phyloP scores from a whole-genome alignment of 2,329 filamentous ascomycete genomes.

The Diaporthe batatas region DNA sequence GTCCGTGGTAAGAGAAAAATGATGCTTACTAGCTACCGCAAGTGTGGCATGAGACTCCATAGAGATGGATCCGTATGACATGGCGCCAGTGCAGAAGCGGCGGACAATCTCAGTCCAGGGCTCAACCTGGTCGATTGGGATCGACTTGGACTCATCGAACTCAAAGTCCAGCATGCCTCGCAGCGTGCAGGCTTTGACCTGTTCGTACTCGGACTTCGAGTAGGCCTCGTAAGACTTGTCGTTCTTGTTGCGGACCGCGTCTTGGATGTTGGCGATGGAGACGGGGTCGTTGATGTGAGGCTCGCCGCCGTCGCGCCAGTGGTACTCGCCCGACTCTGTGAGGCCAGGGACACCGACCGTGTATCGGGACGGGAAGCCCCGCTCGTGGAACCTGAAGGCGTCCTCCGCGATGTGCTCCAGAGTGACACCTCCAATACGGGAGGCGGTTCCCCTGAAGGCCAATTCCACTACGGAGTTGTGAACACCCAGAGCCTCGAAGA shows the following conservation, averaged over 20 bases:
- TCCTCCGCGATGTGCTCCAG: conserved; percentile 95
- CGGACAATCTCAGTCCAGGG: conserved; percentile 98
- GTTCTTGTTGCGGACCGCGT: conserved; percentile 96
- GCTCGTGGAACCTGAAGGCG: conserved; percentile 94
- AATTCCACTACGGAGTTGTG: conserved; percentile 93
- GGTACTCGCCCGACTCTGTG: conserved; percentile 94
- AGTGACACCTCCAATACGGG: conserved; percentile 92
- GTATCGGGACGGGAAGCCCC: conserved; percentile 85
- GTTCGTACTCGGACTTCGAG: conserved; percentile 91
- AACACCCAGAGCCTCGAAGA: conserved; percentile 94
- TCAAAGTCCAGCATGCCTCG: conserved; percentile 96
- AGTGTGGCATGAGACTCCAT: conserved; percentile 98
- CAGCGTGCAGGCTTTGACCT: conserved; percentile 96
- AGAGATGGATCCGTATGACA: conserved; percentile 98
- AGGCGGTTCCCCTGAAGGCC: conserved; percentile 94
- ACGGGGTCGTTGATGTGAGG: conserved; percentile 95
- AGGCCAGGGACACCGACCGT: conserved; percentile 84
- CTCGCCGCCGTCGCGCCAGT: conserved; percentile 97
- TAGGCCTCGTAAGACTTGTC: conserved; percentile 99
- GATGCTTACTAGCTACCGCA: conserved; percentile 67
- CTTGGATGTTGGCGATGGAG: conserved; percentile 96
- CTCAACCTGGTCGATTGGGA: conserved; percentile 96
- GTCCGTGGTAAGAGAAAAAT: not conserved
- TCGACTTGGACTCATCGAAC: conserved; percentile 86
- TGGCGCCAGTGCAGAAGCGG: conserved; percentile 95